Base-by-base conservation (phyloP, 2,329 filamentous ascomycete species). In the Stachybotrys chartarum region DNA sequence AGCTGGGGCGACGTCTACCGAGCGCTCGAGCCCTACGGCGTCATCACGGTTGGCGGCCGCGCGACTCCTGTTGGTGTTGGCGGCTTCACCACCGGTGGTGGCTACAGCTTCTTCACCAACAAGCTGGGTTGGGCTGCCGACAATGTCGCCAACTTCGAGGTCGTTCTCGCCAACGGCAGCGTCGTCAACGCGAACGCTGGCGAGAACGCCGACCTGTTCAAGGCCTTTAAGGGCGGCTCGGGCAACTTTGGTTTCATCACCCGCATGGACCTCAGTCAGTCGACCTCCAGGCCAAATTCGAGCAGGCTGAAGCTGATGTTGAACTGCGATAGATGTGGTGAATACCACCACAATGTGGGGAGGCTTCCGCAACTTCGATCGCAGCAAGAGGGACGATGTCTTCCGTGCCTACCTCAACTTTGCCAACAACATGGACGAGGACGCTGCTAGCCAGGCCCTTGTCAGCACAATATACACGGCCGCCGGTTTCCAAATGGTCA, bases 21-120 rank as follows among this genome's bases (percentile, higher is more conserved):
- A 8, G 46, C 53, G 11, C 56, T 68, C 7, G 61, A 65, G 42
- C 61, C 66, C 5, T 59, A 72, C 45, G 68, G 68, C 3, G 62
- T 76, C 5, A 67, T 70, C 3, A 74, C 76, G 1, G 66, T 72
- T 0, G 77, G 77, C 1, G 77, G 75, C 2, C 70, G 78, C n/a
- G 68, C 70, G 8, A 63, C 70, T 1, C 59, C 62, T 24, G 63
- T 67, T 6, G 68, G 68, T 12, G 66, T 70, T 7, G 63, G 60
- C 1, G 67, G 68, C 0, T 63, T 67, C 24, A 57, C 65, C 14
- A 63, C 64, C 6, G 66, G 66, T 2, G 66, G 61, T 39, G 59
- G 61, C 16, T 56, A 65, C 53, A 60, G 56, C 12, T 58, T 59
- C 47, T 50, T 50, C 17, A 18, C 30, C 47, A 50, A 30, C 47